Conservation (phyloP, 306 rosid genomes). For the Sicyos baderoa region DNA sequence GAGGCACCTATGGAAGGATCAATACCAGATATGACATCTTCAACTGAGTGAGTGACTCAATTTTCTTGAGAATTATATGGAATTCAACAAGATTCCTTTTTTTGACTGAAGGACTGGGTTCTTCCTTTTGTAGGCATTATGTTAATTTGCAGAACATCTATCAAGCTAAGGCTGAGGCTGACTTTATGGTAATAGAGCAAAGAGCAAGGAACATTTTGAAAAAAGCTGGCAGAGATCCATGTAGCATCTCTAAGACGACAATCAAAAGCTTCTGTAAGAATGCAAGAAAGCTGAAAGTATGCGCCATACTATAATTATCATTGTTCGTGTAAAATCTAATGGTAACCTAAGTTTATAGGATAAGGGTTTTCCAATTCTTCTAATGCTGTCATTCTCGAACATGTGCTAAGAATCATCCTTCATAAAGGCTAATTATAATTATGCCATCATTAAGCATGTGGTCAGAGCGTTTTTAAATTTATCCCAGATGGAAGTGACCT, state of each 20-base stretch:
- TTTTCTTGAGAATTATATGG: constrained; percentile 16
- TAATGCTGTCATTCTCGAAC: not conserved
- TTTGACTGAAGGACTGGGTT: constrained; percentile 25
- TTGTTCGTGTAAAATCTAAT: constrained; percentile 3
- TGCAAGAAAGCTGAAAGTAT: constrained; percentile 88
- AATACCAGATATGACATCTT: constrained; percentile 98
- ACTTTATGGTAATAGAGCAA: constrained; percentile 64
- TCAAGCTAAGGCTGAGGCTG: constrained; percentile 93
- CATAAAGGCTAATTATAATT: no score
- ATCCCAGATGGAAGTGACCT: no score
- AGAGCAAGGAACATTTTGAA: constrained; percentile 53
- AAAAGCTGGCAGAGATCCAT: constrained; percentile 74
- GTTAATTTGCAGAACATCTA: constrained; percentile 78
- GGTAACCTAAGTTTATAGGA: not conserved
- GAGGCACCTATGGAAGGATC: constrained; percentile 96
- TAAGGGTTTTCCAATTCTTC: not conserved
- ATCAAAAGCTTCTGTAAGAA: constrained; percentile 82
- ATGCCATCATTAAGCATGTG: no score
- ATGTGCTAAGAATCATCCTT: not conserved
- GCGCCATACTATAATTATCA: constrained; percentile 1
- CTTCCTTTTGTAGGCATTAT: constrained; percentile 55
- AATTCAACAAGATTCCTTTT: not conserved
- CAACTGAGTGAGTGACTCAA: constrained; percentile 66
- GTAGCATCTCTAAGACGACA: constrained; percentile 62
- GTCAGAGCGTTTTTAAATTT: no score